Base-by-base conservation (phyloP, 2,329 filamentous ascomycete species). In the Arthrinium phaeospermum region DNA sequence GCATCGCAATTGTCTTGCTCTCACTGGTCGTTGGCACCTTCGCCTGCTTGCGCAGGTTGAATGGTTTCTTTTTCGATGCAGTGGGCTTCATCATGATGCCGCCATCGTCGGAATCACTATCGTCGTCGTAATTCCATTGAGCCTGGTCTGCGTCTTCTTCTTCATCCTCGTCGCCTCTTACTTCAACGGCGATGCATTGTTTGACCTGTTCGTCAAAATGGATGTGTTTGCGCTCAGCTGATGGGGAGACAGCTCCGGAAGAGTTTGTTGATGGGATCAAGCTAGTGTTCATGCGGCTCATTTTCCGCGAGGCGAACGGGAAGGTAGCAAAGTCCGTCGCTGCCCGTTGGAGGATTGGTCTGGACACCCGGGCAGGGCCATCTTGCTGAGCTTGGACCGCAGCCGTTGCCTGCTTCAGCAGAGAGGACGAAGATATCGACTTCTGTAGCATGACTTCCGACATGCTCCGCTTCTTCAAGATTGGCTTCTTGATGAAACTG, bases 151-250 rank as follows among this genome's bases (percentile, higher is more conserved):
- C 83, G 34, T 91, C 88, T 16, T 94, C 91, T 19, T 93, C 91
- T 14, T 93, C 91, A 41, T 93, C 91, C 68, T 95, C 92, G 34
- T 92, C 92, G 75, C 93, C 91, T 83, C 97, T 97, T 77, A 91
- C 88, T 46, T 98, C 95, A 45, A 99, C 90, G 10, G 96, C 96
- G 75, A 98, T 98, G 81, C 95, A 98, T 81, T 98, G 96, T 80
- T 95, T 92, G 2, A 99, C 96, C 83, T 96, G 93, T 79, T 98
- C 94, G 80, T 98, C 96, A 82, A 99, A 99, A 79, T 97, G 94
- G 75, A 99, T 98, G 80, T 98, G 96, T 73, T 92, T 95, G 78
- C 91, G 89, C 78, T 93, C 92, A 10, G 89, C 82, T 85, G 90
- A 83, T 72, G 94, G 82, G 80, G 91, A 86, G 82, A 86, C 77